Evolutionary conservation across 106 monocot genomes (phyloP), one percentile per base, ranked within the genome.

Genomic region (Phalaenopsis equestris): DNA sequence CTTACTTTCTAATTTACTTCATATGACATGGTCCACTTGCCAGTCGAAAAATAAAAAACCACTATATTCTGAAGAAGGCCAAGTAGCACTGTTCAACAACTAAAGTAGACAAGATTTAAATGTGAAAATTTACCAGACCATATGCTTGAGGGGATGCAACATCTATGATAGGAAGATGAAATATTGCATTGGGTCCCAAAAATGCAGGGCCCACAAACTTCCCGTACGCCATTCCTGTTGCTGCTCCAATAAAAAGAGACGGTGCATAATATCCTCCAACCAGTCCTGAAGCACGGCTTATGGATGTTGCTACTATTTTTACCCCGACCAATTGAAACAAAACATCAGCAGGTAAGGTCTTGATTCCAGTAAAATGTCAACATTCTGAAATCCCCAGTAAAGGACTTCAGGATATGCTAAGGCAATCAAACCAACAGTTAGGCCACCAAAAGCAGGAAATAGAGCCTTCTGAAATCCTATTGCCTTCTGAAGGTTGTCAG

Each of bases 211-310:
- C 73, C 72, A 92, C 55, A 79, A 92, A 77, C 79, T 94, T 94
- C 48, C 96, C 94, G 86, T 96, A 96, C 5, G 96, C 94, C 94
- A 96, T 92, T 16, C 96, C 96, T 76, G 96, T 94, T 61, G 96
- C 96, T 78, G 94, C 96, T 85, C 96, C 96, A 56, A 96, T 94
- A 83, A 96, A 94, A 78, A 96, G 88, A 23, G 96, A 96, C n/a
- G 96, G 93, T 18, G 96, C 96, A 85, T 96, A 96, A 80, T 96
- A 96, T 57, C 96, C 96, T 41, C 96, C 96, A 17, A 96, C 96
- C 80, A 96, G 79, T 76, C 96, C 96, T 73, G 92, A 92, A 80
- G 94, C 93, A 42, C 96, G 85, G 70, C 88, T 78, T 68, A 96
- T 84, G 12, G 91, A 90, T 79, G 91, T 96, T 14, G 93, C 94